Conservation (phyloP, 768 basidiomycete species). For the Phylloporus sp. region DNA sequence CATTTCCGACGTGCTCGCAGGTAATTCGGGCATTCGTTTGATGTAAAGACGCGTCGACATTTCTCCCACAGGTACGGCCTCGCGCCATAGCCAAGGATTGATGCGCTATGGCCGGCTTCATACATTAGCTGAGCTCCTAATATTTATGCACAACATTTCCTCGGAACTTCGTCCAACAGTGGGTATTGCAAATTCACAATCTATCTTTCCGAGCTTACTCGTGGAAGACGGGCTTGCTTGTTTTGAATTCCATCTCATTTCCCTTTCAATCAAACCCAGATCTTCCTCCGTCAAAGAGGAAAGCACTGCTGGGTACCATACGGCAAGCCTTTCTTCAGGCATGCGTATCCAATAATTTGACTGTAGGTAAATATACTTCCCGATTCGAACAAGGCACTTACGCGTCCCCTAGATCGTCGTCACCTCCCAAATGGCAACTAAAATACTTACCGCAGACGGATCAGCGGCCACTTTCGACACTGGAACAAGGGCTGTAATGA, state of each 20-base stretch:
- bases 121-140: slow-evolving; percentile 50
- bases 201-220: slow-evolving; percentile 9
- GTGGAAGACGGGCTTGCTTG: slow-evolving; percentile 49
- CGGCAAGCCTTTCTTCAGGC: slow-evolving; percentile 50
- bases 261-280: slow-evolving; percentile 53
- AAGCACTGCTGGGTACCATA: slow-evolving; percentile 45
- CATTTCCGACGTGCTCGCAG: slow-evolving; percentile 29
- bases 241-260: slow-evolving; percentile 65
- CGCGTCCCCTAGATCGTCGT: slow-evolving; percentile 42
- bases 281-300: slow-evolving; percentile 37
- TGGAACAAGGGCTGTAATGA: slow-evolving; percentile 58
- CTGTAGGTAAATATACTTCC: slow-evolving; percentile 35
- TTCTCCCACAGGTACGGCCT: slow-evolving; percentile 41
- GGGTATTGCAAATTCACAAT: slow-evolving; percentile 17
- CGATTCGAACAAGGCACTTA: slow-evolving; percentile 3
- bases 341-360: slow-evolving; percentile 45
- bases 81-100: slow-evolving; percentile 22
- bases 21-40: slow-evolving; percentile 17
- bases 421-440: slow-evolving; percentile 70
- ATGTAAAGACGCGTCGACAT: slow-evolving; percentile 5
- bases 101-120: slow-evolving; percentile 34
- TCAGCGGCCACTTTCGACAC: slow-evolving; percentile 62
- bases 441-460: slow-evolving; percentile 61
- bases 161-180: slow-evolving; percentile 50
- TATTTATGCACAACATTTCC: slow-evolving; percentile 54